Conservation (phyloP, 306 rosid species). For the Ceratonia siliqua region DNA sequence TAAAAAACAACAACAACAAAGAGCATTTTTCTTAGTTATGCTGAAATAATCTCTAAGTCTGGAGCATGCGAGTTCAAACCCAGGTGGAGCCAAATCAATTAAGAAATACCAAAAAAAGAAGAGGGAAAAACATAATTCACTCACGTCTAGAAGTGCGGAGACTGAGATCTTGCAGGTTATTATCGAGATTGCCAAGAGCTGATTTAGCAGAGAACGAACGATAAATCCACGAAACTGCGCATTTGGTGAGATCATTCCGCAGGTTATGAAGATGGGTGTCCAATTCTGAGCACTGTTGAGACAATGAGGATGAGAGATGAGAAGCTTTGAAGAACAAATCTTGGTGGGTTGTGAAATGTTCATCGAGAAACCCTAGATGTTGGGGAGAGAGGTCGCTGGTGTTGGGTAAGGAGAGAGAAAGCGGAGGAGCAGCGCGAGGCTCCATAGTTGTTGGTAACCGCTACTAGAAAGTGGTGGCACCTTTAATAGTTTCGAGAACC, state of each 20-base stretch:
- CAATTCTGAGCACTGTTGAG: constrained; percentile 44
- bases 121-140: constrained; percentile 6
- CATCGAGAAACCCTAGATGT: constrained; percentile 53
- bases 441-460: not conserved
- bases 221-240: constrained; percentile 61
- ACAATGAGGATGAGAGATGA: constrained; percentile 38
- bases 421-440: not conserved
- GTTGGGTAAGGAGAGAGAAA: constrained; percentile 38
- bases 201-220: constrained; percentile 50
- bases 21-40: too few relatives aligned
- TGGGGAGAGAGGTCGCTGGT: constrained; percentile 45
- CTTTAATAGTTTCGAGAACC: too few relatives aligned
- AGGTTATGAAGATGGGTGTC: constrained; percentile 36
- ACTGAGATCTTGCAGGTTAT: constrained; percentile 52
- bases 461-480: not conserved
- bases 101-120: too few relatives aligned
- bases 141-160: constrained; percentile 56
- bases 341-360: constrained; percentile 45
- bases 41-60: too few relatives aligned
- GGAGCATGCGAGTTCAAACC: too few relatives aligned
- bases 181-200: constrained; percentile 39
- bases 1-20: not conserved
- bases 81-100: too few relatives aligned
- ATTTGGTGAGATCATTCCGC: constrained; percentile 34
- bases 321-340: constrained; percentile 43